A percentile compares a stretch with the other conserved stretches of the same genome.
phyloP scores from a whole-genome alignment of 768 basidiomycete species.

The Suillus luteus region DNA sequence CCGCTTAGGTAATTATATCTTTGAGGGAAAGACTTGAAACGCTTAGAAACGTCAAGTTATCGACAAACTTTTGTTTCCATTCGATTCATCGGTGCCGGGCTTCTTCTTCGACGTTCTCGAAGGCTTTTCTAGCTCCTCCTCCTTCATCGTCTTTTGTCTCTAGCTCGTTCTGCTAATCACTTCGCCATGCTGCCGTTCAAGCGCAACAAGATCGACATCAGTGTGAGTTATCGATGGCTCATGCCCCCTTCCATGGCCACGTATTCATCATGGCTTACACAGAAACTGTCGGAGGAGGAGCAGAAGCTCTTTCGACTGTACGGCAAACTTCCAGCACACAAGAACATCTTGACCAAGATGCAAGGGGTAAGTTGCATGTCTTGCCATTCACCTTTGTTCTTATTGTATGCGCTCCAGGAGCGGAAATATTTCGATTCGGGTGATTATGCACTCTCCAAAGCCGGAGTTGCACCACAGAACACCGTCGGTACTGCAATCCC shows the following conservation, averaged over 20 bases:
- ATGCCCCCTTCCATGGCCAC: conserved; percentile 11
- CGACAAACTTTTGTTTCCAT: conserved; percentile 6
- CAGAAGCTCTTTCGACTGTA: conserved; percentile 93
- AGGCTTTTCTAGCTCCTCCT: conserved; percentile 31
- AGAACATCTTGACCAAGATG: conserved; percentile 92
- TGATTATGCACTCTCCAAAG: conserved; percentile 96
- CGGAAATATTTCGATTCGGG: conserved; percentile 99
- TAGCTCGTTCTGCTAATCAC: conserved; percentile 14
- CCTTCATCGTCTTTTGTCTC: conserved; percentile 20
- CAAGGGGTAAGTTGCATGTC: conserved; percentile 67
- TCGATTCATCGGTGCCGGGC: conserved; percentile 5
- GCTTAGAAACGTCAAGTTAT: conserved; percentile 17
- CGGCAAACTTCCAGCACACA: conserved; percentile 91
- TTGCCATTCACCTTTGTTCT: conserved; percentile 2
- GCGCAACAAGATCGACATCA: conserved; percentile 94
- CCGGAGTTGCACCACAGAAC: conserved; percentile 85
- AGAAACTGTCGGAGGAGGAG: conserved; percentile 89
- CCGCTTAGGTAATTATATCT: conserved; percentile 28
- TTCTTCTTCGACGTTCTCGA: conserved; percentile 11
- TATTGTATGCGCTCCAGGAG: conserved; percentile 55
- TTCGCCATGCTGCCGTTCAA: conserved; percentile 67
- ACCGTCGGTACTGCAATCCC: conserved; percentile 95
- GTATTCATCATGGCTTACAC: conserved; percentile 16
- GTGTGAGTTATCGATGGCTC: conserved; percentile 52
- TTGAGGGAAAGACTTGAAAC: conserved; percentile 12